Conservation (phyloP, 805 yeast species). For the Pichia sporocuriosa region DNA sequence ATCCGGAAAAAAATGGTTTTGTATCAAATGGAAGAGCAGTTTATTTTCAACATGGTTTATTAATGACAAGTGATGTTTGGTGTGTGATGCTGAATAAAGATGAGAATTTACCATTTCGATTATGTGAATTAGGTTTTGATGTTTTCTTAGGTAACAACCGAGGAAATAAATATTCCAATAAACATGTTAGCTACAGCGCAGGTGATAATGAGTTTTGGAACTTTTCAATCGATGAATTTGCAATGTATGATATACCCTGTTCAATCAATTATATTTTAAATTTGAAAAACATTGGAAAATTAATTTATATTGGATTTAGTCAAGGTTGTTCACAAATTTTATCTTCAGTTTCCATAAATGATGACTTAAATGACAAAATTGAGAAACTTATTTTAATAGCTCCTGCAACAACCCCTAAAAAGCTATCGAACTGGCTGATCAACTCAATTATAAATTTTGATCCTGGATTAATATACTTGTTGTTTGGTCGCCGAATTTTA, state of each 20-base stretch:
- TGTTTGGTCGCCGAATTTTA: slow-evolving; percentile 71
- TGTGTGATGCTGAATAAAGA: slow-evolving; percentile 33
- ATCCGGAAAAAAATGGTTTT: slow-evolving; percentile 30
- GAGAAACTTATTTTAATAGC: slow-evolving; percentile 51
- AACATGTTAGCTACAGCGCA: slow-evolving; percentile 46
- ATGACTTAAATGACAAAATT: slow-evolving; percentile 54
- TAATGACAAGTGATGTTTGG: slow-evolving; percentile 80
- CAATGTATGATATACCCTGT: slow-evolving; percentile 83
- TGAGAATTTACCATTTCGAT: slow-evolving; percentile 62
- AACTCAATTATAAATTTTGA: slow-evolving; percentile 72
- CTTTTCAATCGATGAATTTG: slow-evolving; percentile 89
- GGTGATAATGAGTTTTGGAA: slow-evolving; percentile 67
- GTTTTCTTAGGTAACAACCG: slow-evolving; percentile 93
- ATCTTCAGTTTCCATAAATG: slow-evolving; percentile 69
- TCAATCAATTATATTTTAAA: slow-evolving; percentile 67
- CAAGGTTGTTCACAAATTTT: slow-evolving; percentile 96
- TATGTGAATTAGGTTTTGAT: slow-evolving; percentile 80
- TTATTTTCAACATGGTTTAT: slow-evolving; percentile 84
- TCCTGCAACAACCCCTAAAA: slow-evolving; percentile 93
- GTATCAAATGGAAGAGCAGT: slow-evolving; percentile 44
- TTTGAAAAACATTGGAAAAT: slow-evolving; percentile 35
- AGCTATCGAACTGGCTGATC: slow-evolving; percentile 67
- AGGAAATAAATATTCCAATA: slow-evolving; percentile 87
- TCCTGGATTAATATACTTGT: slow-evolving; percentile 62
- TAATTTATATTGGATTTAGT: slow-evolving; percentile 82